Percentiles rank a stretch among this genome's conserved stretches.
These are phyloP conservation scores for Symbiodinium natans DNA, from an alignment of 73 alveolate genomes.

Conservation along the genomic window DNA sequence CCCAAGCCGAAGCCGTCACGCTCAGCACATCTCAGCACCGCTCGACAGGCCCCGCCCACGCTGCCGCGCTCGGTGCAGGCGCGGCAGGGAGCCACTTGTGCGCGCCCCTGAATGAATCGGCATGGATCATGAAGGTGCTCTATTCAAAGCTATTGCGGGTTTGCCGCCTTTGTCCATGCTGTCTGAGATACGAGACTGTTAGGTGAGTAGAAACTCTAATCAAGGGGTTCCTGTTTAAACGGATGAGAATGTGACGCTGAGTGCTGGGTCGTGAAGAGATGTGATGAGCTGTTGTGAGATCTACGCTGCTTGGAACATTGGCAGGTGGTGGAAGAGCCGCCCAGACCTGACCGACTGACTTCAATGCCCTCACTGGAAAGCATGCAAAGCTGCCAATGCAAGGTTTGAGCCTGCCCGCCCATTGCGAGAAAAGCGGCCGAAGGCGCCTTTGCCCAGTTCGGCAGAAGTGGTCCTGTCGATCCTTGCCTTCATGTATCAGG, in stretches of 20 bases:
- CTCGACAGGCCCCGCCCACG: conserved; percentile 4
- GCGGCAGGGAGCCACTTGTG: neutral
- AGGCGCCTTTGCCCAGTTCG: neutral
- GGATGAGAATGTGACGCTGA: neutral
- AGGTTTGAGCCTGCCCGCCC: neutral
- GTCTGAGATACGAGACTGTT: neutral
- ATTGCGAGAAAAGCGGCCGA: neutral
- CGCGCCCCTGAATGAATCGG: neutral
- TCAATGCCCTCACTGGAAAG: neutral
- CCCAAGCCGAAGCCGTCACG: neutral
- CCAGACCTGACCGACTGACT: neutral
- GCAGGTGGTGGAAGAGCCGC: neutral
- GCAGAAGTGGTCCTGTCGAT: neutral
- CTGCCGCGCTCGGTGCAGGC: conserved; percentile 4
- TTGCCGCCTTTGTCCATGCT: neutral
- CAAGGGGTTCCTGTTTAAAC: neutral
- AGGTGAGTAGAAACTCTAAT: neutral
- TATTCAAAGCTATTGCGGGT: neutral
- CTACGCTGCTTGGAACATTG: neutral
- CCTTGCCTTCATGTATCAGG: neutral
- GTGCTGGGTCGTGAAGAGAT: neutral
- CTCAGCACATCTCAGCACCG: neutral
- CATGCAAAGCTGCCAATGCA: neutral
- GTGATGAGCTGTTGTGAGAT: neutral
- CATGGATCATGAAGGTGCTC: neutral